Conservation (phyloP, 1,284 basidiomycete genomes). For the Cutaneotrichosporon dermatis region DNA sequence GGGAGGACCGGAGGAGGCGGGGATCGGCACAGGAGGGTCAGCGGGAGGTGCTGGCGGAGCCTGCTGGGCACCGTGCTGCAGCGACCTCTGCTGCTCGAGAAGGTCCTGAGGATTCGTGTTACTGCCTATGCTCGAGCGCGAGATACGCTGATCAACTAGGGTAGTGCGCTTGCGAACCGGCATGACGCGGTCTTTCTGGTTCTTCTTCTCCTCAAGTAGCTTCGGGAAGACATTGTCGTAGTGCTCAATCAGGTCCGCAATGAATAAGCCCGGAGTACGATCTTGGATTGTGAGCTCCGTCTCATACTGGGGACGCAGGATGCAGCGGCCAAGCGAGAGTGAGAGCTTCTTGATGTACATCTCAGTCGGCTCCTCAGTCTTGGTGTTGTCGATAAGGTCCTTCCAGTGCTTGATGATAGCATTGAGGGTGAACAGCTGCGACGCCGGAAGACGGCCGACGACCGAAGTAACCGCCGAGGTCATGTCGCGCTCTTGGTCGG, state of each 20-base stretch:
- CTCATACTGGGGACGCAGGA: constrained; percentile 77
- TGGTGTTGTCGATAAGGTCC: constrained; percentile 63
- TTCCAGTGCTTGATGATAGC: constrained; percentile 72
- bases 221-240: constrained; percentile 73
- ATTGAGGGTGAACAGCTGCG: constrained; percentile 79
- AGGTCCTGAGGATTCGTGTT: constrained; percentile 50
- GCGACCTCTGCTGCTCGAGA: constrained; percentile 32
- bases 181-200: constrained; percentile 73
- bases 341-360: constrained; percentile 80
- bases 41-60: constrained; percentile 11
- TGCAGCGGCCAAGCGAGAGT: constrained; percentile 74
- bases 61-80: not conserved
- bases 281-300: constrained; percentile 77
- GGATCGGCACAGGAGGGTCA: not conserved
- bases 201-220: constrained; percentile 74
- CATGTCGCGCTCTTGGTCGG: constrained; percentile 59
- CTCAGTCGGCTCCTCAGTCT: constrained; percentile 58
- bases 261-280: constrained; percentile 71
- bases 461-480: constrained; percentile 62
- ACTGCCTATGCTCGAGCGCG: constrained; percentile 54
- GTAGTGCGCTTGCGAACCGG: constrained; percentile 81
- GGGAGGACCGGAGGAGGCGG: not conserved
- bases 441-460: constrained; percentile 67
- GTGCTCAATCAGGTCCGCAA: constrained; percentile 76
- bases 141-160: constrained; percentile 77